Evolutionary conservation across 768 basidiomycete genomes (phyloP).

Genomic region (Boletus vinaceobasis): DNA sequence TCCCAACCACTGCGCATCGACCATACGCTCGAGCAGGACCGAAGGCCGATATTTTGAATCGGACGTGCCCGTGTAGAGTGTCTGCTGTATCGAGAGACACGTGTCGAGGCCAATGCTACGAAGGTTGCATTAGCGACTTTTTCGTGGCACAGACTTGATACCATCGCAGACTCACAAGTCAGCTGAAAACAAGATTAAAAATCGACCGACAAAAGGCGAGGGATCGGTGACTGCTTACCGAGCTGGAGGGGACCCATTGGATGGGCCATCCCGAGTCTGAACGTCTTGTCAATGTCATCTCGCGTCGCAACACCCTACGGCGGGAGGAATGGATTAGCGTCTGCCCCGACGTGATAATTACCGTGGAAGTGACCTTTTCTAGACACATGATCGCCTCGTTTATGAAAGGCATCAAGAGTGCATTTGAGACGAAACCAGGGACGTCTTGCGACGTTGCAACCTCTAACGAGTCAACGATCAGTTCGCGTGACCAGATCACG

Average conservation of each 20-base stretch:
- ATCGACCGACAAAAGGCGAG: not conserved
- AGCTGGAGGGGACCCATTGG: conserved; percentile 94
- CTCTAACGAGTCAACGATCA: conserved; percentile 46
- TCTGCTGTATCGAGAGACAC: conserved; percentile 89
- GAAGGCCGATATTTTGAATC: conserved; percentile 96
- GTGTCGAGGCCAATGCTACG: conserved; percentile 94
- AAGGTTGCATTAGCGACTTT: not conserved
- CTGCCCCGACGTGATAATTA: not conserved
- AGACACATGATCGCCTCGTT: conserved; percentile 96
- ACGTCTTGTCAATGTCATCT: conserved; percentile 93
- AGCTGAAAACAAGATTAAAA: conserved; percentile 18
- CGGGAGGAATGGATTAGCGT: not conserved
- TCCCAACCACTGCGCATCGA: conserved; percentile 92
- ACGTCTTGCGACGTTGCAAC: conserved; percentile 90
- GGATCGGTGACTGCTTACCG: conserved; percentile 38
- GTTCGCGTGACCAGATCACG: not conserved
- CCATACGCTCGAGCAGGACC: conserved; percentile 89
- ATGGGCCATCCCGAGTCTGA: conserved; percentile 90
- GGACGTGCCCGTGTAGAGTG: conserved; percentile 81
- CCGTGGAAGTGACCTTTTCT: conserved; percentile 59
- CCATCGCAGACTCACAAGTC: conserved; percentile 27
- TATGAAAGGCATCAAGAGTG: conserved; percentile 93
- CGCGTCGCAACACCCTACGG: conserved; percentile 81
- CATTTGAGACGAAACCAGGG: conserved; percentile 94
- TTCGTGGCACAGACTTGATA: too few relatives aligned